A percentile compares a stretch with the other conserved stretches of the same genome.
These are phyloP conservation scores for Bipolaris cookei DNA, from an alignment of 2,329 filamentous ascomycete species.

Conservation along the genomic window DNA sequence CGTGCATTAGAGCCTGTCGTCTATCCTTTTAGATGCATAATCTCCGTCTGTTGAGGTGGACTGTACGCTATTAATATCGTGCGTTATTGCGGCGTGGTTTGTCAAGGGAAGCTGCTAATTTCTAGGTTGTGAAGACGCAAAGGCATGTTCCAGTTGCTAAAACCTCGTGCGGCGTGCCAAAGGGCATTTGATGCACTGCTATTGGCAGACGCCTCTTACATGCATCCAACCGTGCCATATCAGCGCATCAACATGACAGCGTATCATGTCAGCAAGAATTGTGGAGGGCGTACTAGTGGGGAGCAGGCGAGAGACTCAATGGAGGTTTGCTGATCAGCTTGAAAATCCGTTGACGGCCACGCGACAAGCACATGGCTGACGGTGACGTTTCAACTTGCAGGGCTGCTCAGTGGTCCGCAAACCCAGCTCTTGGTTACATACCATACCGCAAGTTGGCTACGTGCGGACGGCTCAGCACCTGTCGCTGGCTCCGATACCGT, in stretches of 20 bases:
- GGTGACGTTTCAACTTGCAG: slow-evolving; percentile 9
- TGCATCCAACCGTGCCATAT: slow-evolving; percentile 9
- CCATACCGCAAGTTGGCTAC: slow-evolving; percentile 6
- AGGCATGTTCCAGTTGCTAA: slow-evolving; percentile 10
- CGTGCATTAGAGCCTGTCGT: slow-evolving; percentile 1
- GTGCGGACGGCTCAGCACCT: not conserved
- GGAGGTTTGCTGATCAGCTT: slow-evolving; percentile 6
- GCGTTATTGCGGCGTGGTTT: slow-evolving; percentile 23
- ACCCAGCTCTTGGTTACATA: not conserved
- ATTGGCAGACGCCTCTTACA: slow-evolving; percentile 11
- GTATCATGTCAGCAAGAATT: slow-evolving; percentile 15
- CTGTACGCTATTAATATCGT: slow-evolving; percentile 9
- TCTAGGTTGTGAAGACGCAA: not conserved
- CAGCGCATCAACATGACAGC: slow-evolving; percentile 14
- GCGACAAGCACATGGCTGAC: slow-evolving; percentile 23
- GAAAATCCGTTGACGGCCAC: slow-evolving; percentile 14
- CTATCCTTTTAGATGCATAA: not conserved
- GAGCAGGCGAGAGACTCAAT: slow-evolving; percentile 1
- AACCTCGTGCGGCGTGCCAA: not conserved
- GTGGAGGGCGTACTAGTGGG: not conserved
- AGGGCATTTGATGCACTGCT: not conserved
- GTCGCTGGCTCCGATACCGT: slow-evolving; percentile 4
- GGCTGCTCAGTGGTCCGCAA: not conserved
- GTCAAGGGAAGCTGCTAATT: not conserved
- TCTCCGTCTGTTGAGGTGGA: slow-evolving; percentile 9